phyloP scores from a whole-genome alignment of 805 yeast species.

The Saccharomyces eubayanus region DNA sequence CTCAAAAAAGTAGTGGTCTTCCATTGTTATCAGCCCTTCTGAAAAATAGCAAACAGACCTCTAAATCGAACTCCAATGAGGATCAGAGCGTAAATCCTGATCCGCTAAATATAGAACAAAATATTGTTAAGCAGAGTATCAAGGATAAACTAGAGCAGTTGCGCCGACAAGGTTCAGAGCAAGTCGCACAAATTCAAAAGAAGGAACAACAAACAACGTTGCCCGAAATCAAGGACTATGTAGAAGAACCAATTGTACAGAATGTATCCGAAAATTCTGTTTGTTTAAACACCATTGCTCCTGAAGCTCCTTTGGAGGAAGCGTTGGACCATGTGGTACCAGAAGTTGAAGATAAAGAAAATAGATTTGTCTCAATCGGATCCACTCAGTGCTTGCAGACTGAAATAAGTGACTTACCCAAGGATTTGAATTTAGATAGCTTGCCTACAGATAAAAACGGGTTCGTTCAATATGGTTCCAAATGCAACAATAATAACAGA shows the following conservation, averaged over 20 bases:
- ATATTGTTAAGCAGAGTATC: slow-evolving; percentile 6
- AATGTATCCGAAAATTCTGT: neutral
- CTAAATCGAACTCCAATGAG: neutral
- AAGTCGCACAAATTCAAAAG: neutral
- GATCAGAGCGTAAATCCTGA: neutral
- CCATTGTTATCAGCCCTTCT: slow-evolving; percentile 23
- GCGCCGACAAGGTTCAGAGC: slow-evolving; percentile 7
- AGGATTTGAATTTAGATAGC: slow-evolving; percentile 14
- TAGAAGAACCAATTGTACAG: neutral
- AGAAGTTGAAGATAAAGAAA: neutral
- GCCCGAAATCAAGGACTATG: neutral
- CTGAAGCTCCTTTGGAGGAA: neutral
- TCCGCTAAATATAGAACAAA: neutral
- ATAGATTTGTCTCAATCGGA: neutral
- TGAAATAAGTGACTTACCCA: slow-evolving; percentile 6
- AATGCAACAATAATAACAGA: slow-evolving; percentile 16
- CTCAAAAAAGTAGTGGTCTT: slow-evolving; percentile 8
- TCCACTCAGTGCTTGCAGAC: neutral
- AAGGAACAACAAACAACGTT: neutral
- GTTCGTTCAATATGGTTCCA: slow-evolving; percentile 10
- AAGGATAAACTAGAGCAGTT: slow-evolving; percentile 17
- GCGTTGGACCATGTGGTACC: neutral
- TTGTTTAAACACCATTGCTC: neutral
- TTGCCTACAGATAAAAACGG: slow-evolving; percentile 17
- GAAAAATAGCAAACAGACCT: slow-evolving; percentile 6